Percentiles rank a stretch among this genome's conserved stretches.
Conservation (phyloP, 2,329 filamentous ascomycete species). For the Pseudopithomyces chartarum region DNA sequence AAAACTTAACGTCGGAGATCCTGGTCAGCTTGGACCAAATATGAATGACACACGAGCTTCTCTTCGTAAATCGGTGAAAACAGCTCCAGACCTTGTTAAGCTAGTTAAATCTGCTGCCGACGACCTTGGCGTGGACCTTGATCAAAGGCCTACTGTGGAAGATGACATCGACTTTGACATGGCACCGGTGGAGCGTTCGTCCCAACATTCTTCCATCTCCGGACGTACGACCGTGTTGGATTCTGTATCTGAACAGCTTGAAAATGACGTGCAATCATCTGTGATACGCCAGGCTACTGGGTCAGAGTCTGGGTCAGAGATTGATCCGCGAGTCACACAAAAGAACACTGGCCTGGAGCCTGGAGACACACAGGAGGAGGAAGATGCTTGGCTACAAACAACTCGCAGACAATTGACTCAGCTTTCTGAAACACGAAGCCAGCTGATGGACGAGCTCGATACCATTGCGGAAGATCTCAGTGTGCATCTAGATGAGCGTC, state of each 20-base stretch:
- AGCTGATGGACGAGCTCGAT: conserved; percentile 34
- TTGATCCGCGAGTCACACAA: background rate
- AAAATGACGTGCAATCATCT: background rate
- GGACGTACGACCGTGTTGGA: background rate
- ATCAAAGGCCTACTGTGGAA: conserved; percentile 20
- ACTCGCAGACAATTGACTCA: conserved; percentile 25
- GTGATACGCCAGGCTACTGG: background rate
- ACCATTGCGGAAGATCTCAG: conserved; percentile 33
- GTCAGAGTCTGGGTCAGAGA: background rate
- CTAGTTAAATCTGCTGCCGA: conserved; percentile 44
- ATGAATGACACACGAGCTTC: conserved; percentile 35
- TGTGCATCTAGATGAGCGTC: conserved; percentile 23
- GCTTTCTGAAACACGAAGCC: conserved; percentile 25
- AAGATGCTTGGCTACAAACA: conserved; percentile 25
- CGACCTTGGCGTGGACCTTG: conserved; percentile 41
- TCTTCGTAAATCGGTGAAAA: conserved; percentile 29
- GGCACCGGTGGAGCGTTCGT: conserved; percentile 25
- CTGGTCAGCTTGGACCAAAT: conserved; percentile 32
- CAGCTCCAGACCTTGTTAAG: conserved; percentile 41
- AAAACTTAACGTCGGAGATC: conserved; percentile 30
- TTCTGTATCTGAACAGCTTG: conserved; percentile 7
- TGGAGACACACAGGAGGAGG: conserved; percentile 9
- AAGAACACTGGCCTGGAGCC: background rate
- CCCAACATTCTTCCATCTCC: conserved; percentile 10
- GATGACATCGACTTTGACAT: conserved; percentile 32